phyloP scores from a whole-genome alignment of 148 eudicot genomes.

The Pouteria glomerata region DNA sequence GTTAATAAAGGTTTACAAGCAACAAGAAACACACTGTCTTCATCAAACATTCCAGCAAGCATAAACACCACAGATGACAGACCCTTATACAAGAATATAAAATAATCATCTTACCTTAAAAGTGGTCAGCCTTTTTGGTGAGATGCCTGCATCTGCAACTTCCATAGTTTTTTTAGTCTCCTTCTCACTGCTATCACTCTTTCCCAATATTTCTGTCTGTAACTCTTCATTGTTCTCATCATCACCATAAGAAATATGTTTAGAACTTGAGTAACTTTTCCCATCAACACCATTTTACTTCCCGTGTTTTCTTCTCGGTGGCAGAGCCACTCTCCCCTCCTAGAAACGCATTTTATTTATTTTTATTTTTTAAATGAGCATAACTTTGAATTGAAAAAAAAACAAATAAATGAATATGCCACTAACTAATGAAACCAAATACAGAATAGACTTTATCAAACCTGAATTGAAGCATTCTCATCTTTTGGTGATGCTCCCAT shows the following conservation, averaged over 20 bases:
- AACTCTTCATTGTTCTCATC: constrained; percentile 2
- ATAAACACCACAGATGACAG: background rate
- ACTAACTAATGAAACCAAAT: background rate
- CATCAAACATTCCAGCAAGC: background rate
- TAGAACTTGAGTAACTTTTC: background rate
- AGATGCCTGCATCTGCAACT: background rate
- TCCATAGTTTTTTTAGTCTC: background rate
- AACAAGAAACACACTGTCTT: background rate
- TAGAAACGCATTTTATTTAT: constrained; percentile 9
- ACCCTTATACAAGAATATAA: constrained; percentile 1
- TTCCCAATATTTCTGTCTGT: background rate
- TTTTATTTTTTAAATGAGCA: background rate
- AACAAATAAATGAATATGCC: background rate
- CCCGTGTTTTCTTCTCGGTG: background rate
- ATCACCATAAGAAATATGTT: background rate
- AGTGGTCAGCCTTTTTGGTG: background rate
- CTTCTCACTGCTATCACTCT: constrained; percentile 1
- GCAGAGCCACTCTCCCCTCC: constrained; percentile 1
- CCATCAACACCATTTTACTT: constrained; percentile 4
- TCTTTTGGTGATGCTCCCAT: background rate
- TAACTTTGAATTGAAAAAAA: background rate
- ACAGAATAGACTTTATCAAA: background rate
- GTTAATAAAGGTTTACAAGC: background rate
- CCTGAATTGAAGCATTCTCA: background rate
- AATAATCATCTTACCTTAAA: constrained; percentile 10